phyloP scores from a whole-genome alignment of 2,329 filamentous ascomycete genomes.

The Erysiphe neolycopersici region DNA sequence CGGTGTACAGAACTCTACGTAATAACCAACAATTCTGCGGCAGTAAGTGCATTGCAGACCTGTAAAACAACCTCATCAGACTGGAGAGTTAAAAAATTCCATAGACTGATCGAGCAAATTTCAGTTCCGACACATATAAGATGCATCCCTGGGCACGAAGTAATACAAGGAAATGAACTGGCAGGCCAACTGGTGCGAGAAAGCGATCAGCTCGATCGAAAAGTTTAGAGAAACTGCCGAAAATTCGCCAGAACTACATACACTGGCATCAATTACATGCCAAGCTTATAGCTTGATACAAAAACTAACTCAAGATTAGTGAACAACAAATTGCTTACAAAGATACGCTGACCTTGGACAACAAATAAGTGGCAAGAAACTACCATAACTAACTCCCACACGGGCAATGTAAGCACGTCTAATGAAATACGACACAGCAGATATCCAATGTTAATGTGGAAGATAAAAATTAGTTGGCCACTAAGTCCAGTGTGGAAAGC shows the following conservation, averaged over 20 bases:
- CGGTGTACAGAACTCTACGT: neutral
- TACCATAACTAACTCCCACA: too few species aligned
- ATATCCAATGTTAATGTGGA: too few species aligned
- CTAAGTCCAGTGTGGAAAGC: too few species aligned
- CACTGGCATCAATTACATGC: neutral
- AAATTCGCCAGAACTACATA: neutral
- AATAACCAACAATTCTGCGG: neutral
- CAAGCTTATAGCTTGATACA: neutral
- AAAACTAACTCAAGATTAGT: neutral
- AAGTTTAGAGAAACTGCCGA: slow-evolving; percentile 24
- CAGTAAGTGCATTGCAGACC: neutral
- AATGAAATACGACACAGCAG: too few species aligned
- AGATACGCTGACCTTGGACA: too few species aligned
- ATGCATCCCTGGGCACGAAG: neutral
- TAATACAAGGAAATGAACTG: neutral
- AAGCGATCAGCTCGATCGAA: neutral
- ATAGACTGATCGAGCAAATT: neutral
- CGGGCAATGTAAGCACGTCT: too few species aligned
- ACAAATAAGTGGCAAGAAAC: too few species aligned
- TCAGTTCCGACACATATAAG: neutral
- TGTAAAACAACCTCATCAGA: neutral
- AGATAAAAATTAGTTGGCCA: too few species aligned
- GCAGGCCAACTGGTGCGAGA: neutral
- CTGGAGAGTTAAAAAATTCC: neutral
- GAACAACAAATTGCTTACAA: neutral